phyloP scores from a whole-genome alignment of 257 asterid species.

The Rauvolfia tetraphylla region DNA sequence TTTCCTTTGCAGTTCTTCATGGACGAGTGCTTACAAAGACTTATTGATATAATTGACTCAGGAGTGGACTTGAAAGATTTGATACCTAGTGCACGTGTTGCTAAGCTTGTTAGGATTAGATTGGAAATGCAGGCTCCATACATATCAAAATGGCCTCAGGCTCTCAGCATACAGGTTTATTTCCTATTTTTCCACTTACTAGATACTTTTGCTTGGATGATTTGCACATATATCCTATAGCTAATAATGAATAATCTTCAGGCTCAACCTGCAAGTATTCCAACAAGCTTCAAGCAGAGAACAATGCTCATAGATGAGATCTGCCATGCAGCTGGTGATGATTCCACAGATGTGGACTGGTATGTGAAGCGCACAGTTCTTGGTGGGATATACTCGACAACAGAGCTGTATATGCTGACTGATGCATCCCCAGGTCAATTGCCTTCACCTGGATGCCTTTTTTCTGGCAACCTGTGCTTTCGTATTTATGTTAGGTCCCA shows the following conservation, averaged over 20 bases:
- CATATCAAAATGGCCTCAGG: slow-evolving; percentile 92
- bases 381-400: slow-evolving; percentile 80
- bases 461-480: background rate
- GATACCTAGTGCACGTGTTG: slow-evolving; percentile 72
- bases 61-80: slow-evolving; percentile 52
- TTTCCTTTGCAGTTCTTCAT: slow-evolving; percentile 66
- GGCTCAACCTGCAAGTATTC: slow-evolving; percentile 77
- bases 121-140: slow-evolving; percentile 95
- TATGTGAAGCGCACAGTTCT: slow-evolving; percentile 78
- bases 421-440: slow-evolving; percentile 79
- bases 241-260: slow-evolving; percentile 19
- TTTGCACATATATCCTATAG: background rate
- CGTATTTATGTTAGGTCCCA: background rate
- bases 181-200: background rate
- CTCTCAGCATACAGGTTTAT: slow-evolving; percentile 89
- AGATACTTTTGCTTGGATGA: background rate
- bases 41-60: slow-evolving; percentile 60
- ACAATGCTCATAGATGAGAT: slow-evolving; percentile 93
- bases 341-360: slow-evolving; percentile 69
- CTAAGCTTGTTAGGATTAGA: slow-evolving; percentile 68
- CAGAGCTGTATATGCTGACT: slow-evolving; percentile 88
- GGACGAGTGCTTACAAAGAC: slow-evolving; percentile 91
- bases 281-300: slow-evolving; percentile 88
- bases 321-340: slow-evolving; percentile 87
- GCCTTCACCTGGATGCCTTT: background rate